Percentiles rank a stretch among this genome's conserved stretches.
These are phyloP conservation scores for Solanum rostratum DNA, from an alignment of 257 asterid genomes.

Conservation along the genomic window DNA sequence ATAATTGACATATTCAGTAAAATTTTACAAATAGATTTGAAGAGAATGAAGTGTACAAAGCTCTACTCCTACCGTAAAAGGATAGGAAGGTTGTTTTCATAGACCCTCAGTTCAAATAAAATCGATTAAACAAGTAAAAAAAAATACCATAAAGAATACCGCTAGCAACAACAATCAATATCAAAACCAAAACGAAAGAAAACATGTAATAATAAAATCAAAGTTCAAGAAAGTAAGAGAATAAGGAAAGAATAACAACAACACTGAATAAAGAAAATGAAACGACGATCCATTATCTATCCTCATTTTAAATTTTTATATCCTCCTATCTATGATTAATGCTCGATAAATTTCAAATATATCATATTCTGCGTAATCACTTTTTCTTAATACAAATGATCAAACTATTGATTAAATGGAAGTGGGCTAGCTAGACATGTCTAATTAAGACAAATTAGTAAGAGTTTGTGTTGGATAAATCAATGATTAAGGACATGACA, in stretches of 20 bases:
- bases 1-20: background rate
- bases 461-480: background rate
- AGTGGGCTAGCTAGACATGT: background rate
- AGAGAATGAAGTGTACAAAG: rapidly evolving
- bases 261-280: background rate
- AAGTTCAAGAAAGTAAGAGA: background rate
- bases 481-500: background rate
- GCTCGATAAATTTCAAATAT: background rate
- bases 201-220: background rate
- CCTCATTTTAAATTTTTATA: background rate
- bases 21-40: rapidly evolving
- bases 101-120: background rate
- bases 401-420: background rate
- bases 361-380: background rate
- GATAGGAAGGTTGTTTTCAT: background rate
- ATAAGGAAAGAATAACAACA: background rate
- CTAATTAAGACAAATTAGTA: background rate
- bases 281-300: background rate
- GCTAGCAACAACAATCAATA: background rate
- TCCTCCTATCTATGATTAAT: background rate
- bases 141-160: background rate
- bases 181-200: background rate
- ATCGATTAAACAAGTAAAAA: background rate
- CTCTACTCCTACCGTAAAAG: background rate
- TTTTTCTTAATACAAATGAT: background rate